phyloP scores from a whole-genome alignment of 495 filamentous ascomycete species.

The Tuber magnatum region DNA sequence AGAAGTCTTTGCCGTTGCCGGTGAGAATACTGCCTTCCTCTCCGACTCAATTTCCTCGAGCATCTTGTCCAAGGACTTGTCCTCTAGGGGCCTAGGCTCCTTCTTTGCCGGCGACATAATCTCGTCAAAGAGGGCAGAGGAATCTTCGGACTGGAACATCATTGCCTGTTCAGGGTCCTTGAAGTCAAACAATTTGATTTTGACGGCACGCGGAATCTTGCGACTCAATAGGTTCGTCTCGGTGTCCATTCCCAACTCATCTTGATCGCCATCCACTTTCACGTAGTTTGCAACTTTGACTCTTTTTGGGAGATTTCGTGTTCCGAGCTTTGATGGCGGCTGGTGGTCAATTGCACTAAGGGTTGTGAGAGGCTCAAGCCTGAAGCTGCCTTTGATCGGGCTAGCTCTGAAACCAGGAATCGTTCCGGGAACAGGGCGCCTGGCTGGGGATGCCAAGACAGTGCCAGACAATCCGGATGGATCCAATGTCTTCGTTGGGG shows the following conservation, averaged over 20 bases:
- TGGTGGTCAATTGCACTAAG: constrained; percentile 16
- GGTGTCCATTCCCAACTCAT: constrained; percentile 29
- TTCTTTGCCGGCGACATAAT: constrained; percentile 1
- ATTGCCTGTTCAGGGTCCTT: background rate
- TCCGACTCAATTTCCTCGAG: background rate
- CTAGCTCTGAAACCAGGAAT: constrained; percentile 4
- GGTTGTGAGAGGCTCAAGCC: background rate
- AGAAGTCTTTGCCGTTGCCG: background rate
- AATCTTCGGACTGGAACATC: background rate
- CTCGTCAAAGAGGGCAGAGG: constrained; percentile 1
- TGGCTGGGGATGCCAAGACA: constrained; percentile 24
- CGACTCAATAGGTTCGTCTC: constrained; percentile 21
- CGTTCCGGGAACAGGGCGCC: constrained; percentile 11
- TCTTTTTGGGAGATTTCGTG: constrained; percentile 26
- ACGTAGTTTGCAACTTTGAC: constrained; percentile 7
- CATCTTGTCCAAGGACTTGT: constrained; percentile 2
- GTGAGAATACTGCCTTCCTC: background rate
- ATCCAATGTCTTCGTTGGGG: background rate
- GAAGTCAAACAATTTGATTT: constrained; percentile 1
- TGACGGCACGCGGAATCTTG: constrained; percentile 13
- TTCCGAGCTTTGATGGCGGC: constrained; percentile 10
- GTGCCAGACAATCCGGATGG: background rate
- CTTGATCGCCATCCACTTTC: constrained; percentile 17
- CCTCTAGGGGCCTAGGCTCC: background rate
- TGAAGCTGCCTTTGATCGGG: constrained; percentile 11